Base-by-base conservation (phyloP, 1,139 yeast genomes). In the Spencermartinsiella ligniputridi region DNA sequence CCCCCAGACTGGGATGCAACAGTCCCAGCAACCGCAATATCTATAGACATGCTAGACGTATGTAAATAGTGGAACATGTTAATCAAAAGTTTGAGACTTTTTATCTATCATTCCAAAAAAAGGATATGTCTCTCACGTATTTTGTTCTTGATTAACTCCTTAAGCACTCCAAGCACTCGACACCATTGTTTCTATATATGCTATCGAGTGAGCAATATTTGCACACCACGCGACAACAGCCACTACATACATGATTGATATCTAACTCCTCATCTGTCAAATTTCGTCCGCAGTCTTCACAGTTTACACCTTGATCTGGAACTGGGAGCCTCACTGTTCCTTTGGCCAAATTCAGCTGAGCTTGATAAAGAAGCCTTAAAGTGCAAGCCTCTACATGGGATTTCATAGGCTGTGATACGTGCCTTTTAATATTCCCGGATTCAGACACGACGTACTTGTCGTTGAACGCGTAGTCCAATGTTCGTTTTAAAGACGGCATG, bases 1-100 rank as follows among this genome's bases (percentile, higher is more conserved):
- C 39, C 61, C 62, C 3, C 59, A 54, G 44, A 53, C 60, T 8
- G 9, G 42, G 24, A 36, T n/a, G n/a, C 35, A 24, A 20, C 43
- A 44, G 29, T 33, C 18, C 29, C 44, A 36, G 19, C 42, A 17
- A 25, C 42, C 24, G 21, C 45, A 37, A n/a, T n/a, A n/a, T n/a
- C n/a, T n/a, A n/a, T n/a, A n/a, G n/a, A n/a, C n/a, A n/a, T n/a
- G n/a, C n/a, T n/a, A n/a, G n/a, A n/a, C n/a, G n/a, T n/a, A n/a
- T n/a, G n/a, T n/a, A n/a, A n/a, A n/a, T n/a, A n/a, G n/a, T n/a
- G n/a, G n/a, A n/a, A n/a, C n/a, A n/a, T n/a, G n/a, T n/a, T n/a
- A n/a, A n/a, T n/a, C n/a, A n/a, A n/a, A n/a, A n/a, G n/a, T n/a
- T n/a, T n/a, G n/a, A n/a, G n/a, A n/a, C n/a, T 11, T 22, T 8